Percentiles rank a stretch among this genome's conserved stretches.
phyloP scores from a whole-genome alignment of 2,329 filamentous ascomycete genomes.

The Aspergillus aculeatus region DNA sequence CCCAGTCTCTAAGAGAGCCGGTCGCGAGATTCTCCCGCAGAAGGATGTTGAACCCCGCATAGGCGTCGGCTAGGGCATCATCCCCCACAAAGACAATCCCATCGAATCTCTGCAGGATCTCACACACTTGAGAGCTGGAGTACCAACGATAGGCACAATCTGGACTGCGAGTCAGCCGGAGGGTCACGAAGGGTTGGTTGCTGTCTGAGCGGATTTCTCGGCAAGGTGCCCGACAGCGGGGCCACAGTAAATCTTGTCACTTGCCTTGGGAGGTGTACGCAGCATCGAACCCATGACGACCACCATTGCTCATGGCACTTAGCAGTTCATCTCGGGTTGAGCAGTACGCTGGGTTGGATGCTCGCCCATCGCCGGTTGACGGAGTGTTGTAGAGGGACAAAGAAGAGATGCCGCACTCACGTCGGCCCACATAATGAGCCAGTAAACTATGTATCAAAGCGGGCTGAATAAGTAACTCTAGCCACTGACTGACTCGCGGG shows the following conservation, averaged over 20 bases:
- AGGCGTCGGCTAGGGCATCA: constrained; percentile 39
- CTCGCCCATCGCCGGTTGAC: constrained; percentile 14
- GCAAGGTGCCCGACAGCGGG: neutral
- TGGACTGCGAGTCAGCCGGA: constrained; percentile 18
- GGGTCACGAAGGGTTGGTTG: neutral
- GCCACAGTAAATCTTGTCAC: constrained; percentile 3
- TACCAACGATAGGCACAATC: constrained; percentile 48
- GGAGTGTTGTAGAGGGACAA: constrained; percentile 36
- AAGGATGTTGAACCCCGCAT: constrained; percentile 48
- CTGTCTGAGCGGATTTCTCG: neutral
- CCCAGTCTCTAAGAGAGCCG: constrained; percentile 42
- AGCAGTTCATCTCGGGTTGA: constrained; percentile 37
- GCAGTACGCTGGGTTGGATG: constrained; percentile 29
- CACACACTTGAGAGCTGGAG: constrained; percentile 42
- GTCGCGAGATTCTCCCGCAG: constrained; percentile 41
- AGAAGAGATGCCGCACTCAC: constrained; percentile 39
- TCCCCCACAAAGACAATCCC: constrained; percentile 46
- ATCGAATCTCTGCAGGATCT: constrained; percentile 46
- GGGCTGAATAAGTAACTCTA: constrained; percentile 17
- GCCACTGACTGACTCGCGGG: constrained; percentile 4
- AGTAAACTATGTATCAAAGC: constrained; percentile 32
- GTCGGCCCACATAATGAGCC: constrained; percentile 34
- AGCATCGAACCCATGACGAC: constrained; percentile 42
- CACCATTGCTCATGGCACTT: constrained; percentile 43
- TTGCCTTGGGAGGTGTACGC: constrained; percentile 40